These are phyloP conservation scores for Chrysanthemum lavandulifolium DNA, from an alignment of 129 eudicot genomes.

Conservation along the genomic window DNA sequence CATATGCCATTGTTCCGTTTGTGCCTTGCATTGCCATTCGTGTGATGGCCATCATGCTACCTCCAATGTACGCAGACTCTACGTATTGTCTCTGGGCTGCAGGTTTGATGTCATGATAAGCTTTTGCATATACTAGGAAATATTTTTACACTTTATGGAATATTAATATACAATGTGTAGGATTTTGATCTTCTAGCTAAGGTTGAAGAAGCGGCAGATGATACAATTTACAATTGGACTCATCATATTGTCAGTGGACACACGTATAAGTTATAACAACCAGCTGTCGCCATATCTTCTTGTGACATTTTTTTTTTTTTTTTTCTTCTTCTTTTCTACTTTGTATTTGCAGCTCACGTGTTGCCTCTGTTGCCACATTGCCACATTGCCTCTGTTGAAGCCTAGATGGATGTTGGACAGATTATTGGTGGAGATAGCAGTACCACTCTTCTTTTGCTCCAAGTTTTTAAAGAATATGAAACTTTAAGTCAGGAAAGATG, in stretches of 20 bases:
- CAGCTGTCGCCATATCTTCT: too few species aligned
- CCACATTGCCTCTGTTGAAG: too few species aligned
- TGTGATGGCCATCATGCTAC: conserved; percentile 82
- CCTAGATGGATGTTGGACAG: too few species aligned
- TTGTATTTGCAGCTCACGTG: too few species aligned
- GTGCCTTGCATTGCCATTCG: conserved; percentile 90
- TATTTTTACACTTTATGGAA: conserved; percentile 1
- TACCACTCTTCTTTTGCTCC: too few species aligned
- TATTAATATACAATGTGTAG: conserved; percentile 36
- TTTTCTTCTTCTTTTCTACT: too few species aligned
- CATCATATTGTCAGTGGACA: conserved; percentile 82
- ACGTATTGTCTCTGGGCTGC: conserved; percentile 99
- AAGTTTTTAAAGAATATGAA: too few species aligned
- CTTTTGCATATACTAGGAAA: conserved; percentile 17
- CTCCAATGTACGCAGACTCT: conserved; percentile 96
- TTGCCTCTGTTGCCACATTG: too few species aligned
- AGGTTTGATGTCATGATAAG: conserved; percentile 48
- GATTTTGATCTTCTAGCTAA: conserved; percentile 83
- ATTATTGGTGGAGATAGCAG: too few species aligned
- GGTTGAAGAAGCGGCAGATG: conserved; percentile 89
- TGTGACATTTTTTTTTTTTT: too few species aligned
- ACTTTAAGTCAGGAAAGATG: too few species aligned
- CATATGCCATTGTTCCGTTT: conserved; percentile 78
- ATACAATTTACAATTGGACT: conserved; percentile 71
- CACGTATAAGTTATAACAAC: conserved; percentile 24